phyloP scores from a whole-genome alignment of 2,329 filamentous ascomycete species.

The Penicillium sp. region DNA sequence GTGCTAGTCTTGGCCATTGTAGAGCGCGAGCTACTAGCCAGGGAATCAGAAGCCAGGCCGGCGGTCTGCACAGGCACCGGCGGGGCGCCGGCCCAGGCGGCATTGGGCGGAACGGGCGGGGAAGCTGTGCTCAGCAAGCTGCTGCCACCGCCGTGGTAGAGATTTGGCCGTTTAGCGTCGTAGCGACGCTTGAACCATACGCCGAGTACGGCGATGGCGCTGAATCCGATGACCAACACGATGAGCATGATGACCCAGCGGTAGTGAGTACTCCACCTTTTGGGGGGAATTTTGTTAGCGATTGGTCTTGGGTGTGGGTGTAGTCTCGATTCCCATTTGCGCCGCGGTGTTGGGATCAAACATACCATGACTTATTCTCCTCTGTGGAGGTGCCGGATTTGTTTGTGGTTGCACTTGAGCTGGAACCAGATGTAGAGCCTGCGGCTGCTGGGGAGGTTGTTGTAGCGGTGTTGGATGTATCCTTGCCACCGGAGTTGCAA shows the following conservation, averaged over 20 bases:
- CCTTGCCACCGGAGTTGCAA: slow-evolving; percentile 55
- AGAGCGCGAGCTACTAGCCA: slow-evolving; percentile 33
- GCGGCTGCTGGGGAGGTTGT: slow-evolving; percentile 24
- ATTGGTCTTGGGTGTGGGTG: neutral
- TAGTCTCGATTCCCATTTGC: neutral
- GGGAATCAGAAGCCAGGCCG: slow-evolving; percentile 20
- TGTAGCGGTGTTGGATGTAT: slow-evolving; percentile 31
- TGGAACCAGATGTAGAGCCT: slow-evolving; percentile 16
- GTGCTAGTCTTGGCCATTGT: slow-evolving; percentile 19
- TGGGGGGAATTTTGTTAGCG: neutral
- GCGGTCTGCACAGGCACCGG: slow-evolving; percentile 12
- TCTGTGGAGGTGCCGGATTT: slow-evolving; percentile 5
- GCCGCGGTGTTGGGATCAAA: neutral
- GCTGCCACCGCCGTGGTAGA: slow-evolving; percentile 34
- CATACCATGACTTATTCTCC: slow-evolving; percentile 29
- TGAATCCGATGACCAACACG: slow-evolving; percentile 68
- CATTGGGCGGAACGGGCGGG: slow-evolving; percentile 16
- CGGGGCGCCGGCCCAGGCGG: slow-evolving; percentile 20
- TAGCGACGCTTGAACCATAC: slow-evolving; percentile 73
- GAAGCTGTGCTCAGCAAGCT: slow-evolving; percentile 19
- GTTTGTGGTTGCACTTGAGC: neutral
- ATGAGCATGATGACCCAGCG: slow-evolving; percentile 82
- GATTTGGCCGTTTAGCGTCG: slow-evolving; percentile 56
- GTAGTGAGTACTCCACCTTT: slow-evolving; percentile 58
- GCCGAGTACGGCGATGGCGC: slow-evolving; percentile 64